Conservation (phyloP, 2,329 filamentous ascomycete genomes). For the Arthrobotrys sphaeroides region DNA sequence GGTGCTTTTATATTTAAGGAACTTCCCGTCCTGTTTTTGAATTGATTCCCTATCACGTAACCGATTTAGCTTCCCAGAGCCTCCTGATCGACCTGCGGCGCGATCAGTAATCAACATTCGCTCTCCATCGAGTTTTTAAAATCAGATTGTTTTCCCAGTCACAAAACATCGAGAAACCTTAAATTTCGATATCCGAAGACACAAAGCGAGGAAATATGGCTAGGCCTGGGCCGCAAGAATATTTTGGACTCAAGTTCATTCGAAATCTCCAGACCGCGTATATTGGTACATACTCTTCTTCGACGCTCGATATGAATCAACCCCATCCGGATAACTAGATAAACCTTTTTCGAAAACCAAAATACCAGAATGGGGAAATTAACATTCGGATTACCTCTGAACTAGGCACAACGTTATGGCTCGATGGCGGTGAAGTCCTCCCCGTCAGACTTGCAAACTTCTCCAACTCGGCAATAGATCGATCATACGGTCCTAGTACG, state of each 20-base stretch:
- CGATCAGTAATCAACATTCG: slow-evolving; percentile 3
- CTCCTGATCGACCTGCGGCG: slow-evolving; percentile 3
- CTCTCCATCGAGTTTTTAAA: not conserved
- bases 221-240: not conserved
- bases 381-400: not conserved
- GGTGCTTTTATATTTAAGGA: slow-evolving; percentile 3
- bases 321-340: not conserved
- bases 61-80: not conserved
- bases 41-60: not conserved
- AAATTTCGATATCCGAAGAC: not conserved
- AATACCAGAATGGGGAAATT: not conserved
- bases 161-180: not conserved
- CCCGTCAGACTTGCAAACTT: slow-evolving; percentile 8
- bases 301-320: not conserved
- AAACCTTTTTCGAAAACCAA: no score
- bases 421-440: slow-evolving; percentile 37
- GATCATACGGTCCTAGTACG: slow-evolving; percentile 21
- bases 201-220: not conserved
- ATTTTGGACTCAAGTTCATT: slow-evolving; percentile 35
- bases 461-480: slow-evolving; percentile 26
- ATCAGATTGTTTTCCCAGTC: not conserved
- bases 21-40: not conserved
- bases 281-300: slow-evolving; percentile 16
- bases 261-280: slow-evolving; percentile 25
- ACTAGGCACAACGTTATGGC: slow-evolving; percentile 27